A percentile compares a stretch with the other conserved stretches of the same genome.
phyloP scores from a whole-genome alignment of 169 alveolate species.

The Nephromyces sp. region DNA sequence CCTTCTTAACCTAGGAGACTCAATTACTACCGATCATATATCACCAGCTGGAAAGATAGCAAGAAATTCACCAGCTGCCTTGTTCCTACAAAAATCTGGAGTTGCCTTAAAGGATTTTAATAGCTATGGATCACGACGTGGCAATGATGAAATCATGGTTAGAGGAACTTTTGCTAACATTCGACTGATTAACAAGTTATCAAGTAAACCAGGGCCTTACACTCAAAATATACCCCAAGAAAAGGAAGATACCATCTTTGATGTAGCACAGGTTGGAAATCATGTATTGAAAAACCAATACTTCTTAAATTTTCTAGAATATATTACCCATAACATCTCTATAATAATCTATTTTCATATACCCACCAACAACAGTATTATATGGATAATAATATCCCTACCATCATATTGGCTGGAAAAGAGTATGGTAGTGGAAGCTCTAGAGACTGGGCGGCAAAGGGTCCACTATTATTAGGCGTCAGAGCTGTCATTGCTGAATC shows the following conservation, averaged over 20 bases:
- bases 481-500: constrained; percentile 87
- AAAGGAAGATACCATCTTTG: constrained; percentile 71
- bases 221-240: constrained; percentile 82
- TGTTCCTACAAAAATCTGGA: constrained; percentile 65
- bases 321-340: not conserved
- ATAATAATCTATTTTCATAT: not conserved
- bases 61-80: constrained; percentile 80
- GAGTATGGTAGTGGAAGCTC: constrained; percentile 92
- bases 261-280: constrained; percentile 72
- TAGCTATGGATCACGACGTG: constrained; percentile 93
- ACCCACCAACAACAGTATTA: constrained; percentile 11
- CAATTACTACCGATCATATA: constrained; percentile 93
- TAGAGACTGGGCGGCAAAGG: constrained; percentile 98
- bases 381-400: constrained; percentile 31
- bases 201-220: constrained; percentile 81
- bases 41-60: constrained; percentile 96
- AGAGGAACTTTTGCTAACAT: constrained; percentile 91
- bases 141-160: constrained; percentile 91
- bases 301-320: constrained; percentile 39
- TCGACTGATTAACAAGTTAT: constrained; percentile 81
- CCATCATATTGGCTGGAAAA: constrained; percentile 74
- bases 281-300: constrained; percentile 41
- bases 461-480: constrained; percentile 84
- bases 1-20: constrained; percentile 77
- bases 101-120: constrained; percentile 80